Evolutionary conservation across 768 basidiomycete genomes (phyloP).

Genomic region (Pleurotus tuber-regium): DNA sequence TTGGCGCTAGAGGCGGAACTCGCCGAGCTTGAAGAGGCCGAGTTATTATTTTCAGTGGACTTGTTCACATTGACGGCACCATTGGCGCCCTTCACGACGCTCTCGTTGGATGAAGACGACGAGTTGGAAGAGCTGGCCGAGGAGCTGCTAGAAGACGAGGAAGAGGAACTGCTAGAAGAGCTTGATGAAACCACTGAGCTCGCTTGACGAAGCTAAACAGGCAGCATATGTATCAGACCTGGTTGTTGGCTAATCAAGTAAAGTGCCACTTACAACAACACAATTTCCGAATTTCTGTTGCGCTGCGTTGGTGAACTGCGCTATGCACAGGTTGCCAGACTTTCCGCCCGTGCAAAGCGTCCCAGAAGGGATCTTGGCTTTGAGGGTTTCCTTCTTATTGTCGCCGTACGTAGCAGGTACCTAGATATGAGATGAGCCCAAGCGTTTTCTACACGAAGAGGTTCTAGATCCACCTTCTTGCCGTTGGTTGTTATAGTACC

Average conservation of each 20-base stretch:
- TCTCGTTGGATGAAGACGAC: not conserved
- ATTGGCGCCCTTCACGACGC: constrained; percentile 2
- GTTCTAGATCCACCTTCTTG: constrained; percentile 36
- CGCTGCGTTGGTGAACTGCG: constrained; percentile 46
- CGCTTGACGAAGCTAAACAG: constrained; percentile 3
- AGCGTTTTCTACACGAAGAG: too few relatives aligned
- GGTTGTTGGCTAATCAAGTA: not conserved
- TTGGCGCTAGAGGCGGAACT: constrained; percentile 1
- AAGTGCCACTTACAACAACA: constrained; percentile 32
- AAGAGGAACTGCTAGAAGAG: constrained; percentile 6
- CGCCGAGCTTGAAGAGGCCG: not conserved
- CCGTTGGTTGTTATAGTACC: constrained; percentile 45
- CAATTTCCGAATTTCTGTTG: constrained; percentile 51
- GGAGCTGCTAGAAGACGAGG: not conserved
- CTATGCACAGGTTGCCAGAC: constrained; percentile 44
- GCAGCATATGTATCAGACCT: not conserved
- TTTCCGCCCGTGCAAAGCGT: constrained; percentile 51
- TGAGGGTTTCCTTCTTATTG: constrained; percentile 36
- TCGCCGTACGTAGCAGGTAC: constrained; percentile 34
- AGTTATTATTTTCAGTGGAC: not conserved
- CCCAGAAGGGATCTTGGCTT: constrained; percentile 43
- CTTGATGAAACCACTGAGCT: constrained; percentile 6
- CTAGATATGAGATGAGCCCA: too few relatives aligned
- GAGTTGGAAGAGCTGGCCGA: not conserved
- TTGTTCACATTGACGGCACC: constrained; percentile 4